Conservation (phyloP, 2,329 filamentous ascomycete genomes). For the Aspergillus bombycis region DNA sequence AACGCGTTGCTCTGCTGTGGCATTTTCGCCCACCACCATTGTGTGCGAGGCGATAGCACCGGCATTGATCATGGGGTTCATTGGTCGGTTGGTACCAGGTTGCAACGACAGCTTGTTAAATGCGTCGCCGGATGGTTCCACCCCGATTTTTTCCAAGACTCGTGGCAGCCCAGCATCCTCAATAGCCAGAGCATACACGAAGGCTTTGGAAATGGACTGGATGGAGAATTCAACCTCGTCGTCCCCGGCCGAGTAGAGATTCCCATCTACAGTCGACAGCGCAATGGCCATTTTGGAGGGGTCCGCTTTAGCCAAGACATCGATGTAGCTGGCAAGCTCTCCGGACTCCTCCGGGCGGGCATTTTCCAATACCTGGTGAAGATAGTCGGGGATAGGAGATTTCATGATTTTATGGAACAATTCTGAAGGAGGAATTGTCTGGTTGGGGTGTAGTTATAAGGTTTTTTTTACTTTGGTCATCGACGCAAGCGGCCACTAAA, state of each 20-base stretch:
- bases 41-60: background rate
- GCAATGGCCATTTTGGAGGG: background rate
- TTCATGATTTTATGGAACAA: background rate
- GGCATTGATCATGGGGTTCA: background rate
- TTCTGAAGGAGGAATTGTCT: no score
- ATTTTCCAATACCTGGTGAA: background rate
- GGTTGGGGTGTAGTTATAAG: no score
- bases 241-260: background rate
- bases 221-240: background rate
- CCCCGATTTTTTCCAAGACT: background rate
- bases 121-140: background rate
- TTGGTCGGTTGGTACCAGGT: background rate
- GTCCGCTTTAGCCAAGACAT: background rate
- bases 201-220: background rate
- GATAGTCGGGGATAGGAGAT: background rate
- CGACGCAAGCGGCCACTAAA: no score
- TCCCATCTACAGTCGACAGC: background rate
- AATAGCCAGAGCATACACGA: background rate
- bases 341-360: background rate
- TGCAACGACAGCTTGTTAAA: background rate
- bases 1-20: background rate
- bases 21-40: background rate
- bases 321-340: background rate
- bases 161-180: background rate
- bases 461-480: no score